Evolutionary conservation across 2,329 filamentous ascomycete genomes (phyloP).

Genomic region (Nothophaeocryptopus gaeumannii): DNA sequence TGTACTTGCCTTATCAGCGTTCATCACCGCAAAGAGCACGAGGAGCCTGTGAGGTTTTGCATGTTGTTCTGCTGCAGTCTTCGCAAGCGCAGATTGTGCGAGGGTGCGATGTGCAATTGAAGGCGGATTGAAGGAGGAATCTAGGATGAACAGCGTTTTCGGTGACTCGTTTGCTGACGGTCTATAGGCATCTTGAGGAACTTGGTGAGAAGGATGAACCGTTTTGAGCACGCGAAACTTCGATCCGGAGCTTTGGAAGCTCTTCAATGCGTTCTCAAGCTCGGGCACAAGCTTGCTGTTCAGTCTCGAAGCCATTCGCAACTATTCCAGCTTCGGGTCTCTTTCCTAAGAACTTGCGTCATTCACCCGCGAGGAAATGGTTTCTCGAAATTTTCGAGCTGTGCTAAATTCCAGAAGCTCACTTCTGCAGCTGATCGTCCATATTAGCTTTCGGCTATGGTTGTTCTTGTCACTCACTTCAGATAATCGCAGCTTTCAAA

Average conservation of each 20-base stretch:
- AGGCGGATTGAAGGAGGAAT: slow-evolving; percentile 66
- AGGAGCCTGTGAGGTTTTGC: slow-evolving; percentile 49
- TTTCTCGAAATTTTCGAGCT: too few relatives aligned
- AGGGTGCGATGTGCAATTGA: slow-evolving; percentile 58
- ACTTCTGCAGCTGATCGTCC: too few relatives aligned
- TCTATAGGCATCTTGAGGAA: slow-evolving; percentile 19
- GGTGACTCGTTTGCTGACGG: slow-evolving; percentile 25
- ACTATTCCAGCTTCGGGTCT: too few relatives aligned
- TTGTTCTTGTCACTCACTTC: too few relatives aligned
- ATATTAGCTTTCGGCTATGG: too few relatives aligned
- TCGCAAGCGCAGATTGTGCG: slow-evolving; percentile 52
- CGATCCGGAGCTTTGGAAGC: slow-evolving; percentile 41
- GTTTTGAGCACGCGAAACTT: slow-evolving; percentile 38
- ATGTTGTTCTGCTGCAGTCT: slow-evolving; percentile 30
- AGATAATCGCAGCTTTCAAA: too few relatives aligned
- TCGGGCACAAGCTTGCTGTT: slow-evolving; percentile 15
- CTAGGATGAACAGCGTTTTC: slow-evolving; percentile 58
- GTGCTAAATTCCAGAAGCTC: too few relatives aligned
- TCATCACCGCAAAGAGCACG: slow-evolving; percentile 61
- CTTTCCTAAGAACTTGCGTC: too few relatives aligned
- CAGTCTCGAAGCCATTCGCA: slow-evolving; percentile 16
- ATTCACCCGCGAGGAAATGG: too few relatives aligned
- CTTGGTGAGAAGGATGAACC: slow-evolving; percentile 21
- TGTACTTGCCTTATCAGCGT: slow-evolving; percentile 55
- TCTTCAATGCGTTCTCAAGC: slow-evolving; percentile 42